Conservation (phyloP, 495 filamentous ascomycete species). For the Daldinia caldariorum region DNA sequence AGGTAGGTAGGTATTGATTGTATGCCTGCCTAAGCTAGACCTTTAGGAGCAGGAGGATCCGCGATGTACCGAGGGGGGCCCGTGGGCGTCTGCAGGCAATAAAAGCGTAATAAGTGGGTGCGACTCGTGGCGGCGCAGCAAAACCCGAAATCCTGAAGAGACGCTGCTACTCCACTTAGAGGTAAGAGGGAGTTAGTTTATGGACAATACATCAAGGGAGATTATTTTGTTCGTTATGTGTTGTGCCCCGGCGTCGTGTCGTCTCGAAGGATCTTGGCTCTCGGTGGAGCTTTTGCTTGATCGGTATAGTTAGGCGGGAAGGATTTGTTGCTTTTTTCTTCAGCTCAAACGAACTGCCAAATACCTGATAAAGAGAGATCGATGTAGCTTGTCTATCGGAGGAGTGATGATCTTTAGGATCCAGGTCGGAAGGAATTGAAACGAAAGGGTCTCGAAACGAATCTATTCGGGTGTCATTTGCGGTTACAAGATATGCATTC, state of each 20-base stretch:
- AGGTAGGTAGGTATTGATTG: no score
- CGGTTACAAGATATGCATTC: not conserved
- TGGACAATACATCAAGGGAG: not conserved
- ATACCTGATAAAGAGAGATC: not conserved
- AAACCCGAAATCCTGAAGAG: not conserved
- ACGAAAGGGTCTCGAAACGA: constrained; percentile 10
- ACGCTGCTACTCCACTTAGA: not conserved
- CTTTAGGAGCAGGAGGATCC: constrained; percentile 19
- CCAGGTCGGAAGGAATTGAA: constrained; percentile 18
- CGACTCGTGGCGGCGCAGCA: constrained; percentile 4
- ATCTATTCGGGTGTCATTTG: not conserved
- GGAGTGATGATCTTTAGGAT: not conserved
- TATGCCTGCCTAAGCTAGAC: no score
- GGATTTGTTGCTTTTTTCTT: constrained; percentile 29
- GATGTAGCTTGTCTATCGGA: not conserved
- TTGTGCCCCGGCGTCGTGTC: not conserved
- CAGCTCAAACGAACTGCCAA: constrained; percentile 14
- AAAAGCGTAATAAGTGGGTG: constrained; percentile 7
- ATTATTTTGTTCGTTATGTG: not conserved
- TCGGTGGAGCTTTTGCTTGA: constrained; percentile 16
- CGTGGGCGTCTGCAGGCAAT: constrained; percentile 26
- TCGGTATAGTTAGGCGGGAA: constrained; percentile 23
- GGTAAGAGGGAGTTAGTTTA: no score
- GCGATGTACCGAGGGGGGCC: constrained; percentile 32
- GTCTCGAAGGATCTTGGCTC: constrained; percentile 27